These are phyloP conservation scores for Ophiosphaerella narmari DNA, from an alignment of 2,329 filamentous ascomycete species.

Conservation along the genomic window DNA sequence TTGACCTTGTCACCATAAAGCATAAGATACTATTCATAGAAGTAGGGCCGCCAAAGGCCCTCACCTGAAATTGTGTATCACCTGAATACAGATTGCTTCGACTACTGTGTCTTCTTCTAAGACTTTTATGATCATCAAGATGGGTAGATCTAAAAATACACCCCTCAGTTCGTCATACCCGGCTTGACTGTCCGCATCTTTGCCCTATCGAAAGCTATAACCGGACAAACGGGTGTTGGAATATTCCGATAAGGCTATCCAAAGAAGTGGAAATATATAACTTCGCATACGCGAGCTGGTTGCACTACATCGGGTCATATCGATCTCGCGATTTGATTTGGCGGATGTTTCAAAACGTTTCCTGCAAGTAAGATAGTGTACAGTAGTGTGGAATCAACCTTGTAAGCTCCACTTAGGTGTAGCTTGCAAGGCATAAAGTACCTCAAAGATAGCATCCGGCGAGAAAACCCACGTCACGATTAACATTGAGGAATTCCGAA, in stretches of 20 bases:
- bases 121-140: too few species aligned
- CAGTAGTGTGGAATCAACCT: conserved; percentile 2
- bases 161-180: neutral
- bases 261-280: conserved; percentile 9
- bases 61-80: too few species aligned
- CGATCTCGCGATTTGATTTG: conserved; percentile 17
- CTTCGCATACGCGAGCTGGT: conserved; percentile 23
- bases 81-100: too few species aligned
- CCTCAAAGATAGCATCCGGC: conserved; percentile 1
- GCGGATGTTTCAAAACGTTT: conserved; percentile 36
- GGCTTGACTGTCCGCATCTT: too few species aligned
- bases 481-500: neutral
- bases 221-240: neutral
- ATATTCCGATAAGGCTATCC: neutral
- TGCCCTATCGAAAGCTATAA: too few species aligned
- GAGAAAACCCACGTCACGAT: neutral
- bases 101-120: too few species aligned
- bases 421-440: neutral
- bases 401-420: neutral
- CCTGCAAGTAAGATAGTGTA: conserved; percentile 20
- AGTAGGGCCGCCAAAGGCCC: neutral
- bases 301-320: conserved; percentile 10
- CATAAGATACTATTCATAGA: neutral
- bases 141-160: neutral
- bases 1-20: neutral